These are phyloP conservation scores for Phytophthora agathidicida DNA, from an alignment of 352 stramenopile genomes.

Conservation along the genomic window DNA sequence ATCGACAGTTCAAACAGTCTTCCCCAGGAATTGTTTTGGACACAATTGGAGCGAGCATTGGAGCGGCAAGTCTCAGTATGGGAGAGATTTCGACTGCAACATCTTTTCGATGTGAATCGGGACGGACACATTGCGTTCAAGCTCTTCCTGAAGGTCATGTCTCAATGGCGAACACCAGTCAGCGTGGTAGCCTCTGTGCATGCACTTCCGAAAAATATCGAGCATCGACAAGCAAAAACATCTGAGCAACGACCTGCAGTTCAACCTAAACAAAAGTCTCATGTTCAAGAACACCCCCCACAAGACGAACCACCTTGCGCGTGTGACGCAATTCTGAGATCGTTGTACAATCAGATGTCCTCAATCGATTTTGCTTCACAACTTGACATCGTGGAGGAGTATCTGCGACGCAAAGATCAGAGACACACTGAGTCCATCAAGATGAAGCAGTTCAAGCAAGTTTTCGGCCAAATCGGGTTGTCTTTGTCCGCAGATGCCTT, in stretches of 20 bases:
- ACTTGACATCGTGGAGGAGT: constrained; percentile 67
- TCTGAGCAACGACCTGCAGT: not conserved
- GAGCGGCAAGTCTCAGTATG: constrained; percentile 26
- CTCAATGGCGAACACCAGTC: constrained; percentile 45
- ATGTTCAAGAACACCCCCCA: not conserved
- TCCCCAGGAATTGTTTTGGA: constrained; percentile 31
- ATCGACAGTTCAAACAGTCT: constrained; percentile 33
- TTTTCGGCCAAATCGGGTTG: constrained; percentile 64
- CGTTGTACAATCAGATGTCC: constrained; percentile 70
- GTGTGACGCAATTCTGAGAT: constrained; percentile 44
- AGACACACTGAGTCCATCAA: constrained; percentile 37
- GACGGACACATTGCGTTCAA: constrained; percentile 68
- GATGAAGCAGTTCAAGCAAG: constrained; percentile 40
- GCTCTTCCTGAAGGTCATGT: constrained; percentile 77
- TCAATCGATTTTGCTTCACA: constrained; percentile 74
- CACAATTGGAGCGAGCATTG: constrained; percentile 41
- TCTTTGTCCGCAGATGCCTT: constrained; percentile 50
- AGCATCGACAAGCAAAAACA: not conserved
- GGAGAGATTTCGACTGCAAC: constrained; percentile 50
- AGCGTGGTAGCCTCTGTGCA: not conserved
- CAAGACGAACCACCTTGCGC: constrained; percentile 12
- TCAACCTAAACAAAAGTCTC: constrained; percentile 4
- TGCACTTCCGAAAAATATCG: constrained; percentile 1
- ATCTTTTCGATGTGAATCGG: constrained; percentile 77
- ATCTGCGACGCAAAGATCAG: constrained; percentile 45